Evolutionary conservation across 768 basidiomycete genomes (phyloP), one percentile per base, ranked within the genome.

Genomic region (Exsudoporus frostii): DNA sequence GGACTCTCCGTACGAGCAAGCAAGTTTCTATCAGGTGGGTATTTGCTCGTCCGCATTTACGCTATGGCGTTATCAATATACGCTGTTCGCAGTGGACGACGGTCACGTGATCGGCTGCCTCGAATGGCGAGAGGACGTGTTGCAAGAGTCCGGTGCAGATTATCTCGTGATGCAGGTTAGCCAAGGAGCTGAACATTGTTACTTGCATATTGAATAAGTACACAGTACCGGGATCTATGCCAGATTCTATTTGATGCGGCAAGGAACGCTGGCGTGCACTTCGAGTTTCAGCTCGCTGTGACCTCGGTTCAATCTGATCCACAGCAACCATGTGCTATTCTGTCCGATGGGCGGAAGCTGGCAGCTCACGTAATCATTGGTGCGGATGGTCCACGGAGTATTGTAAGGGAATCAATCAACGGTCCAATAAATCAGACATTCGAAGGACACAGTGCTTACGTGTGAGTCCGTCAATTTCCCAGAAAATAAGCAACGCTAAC

Each of bases 361-460:
- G 48, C 59, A 5, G 79, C 78, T 5, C 83, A 86, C 61, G 67
- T 85, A 32, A 68, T 86, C 45, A 74, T 86, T 17, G 84, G 81
- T 25, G 84, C 85, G 3, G 85, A 87, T 63, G 85, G 86, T 13
- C 74, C 76, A 47, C 66, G 71, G 30, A 83, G 82, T 37, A 37
- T 77, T 13, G 70, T 76, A 29, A 66, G 67, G 19, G 57, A 71
- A 20, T 61, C 77, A 3, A 60, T 76, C 30, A 66, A 64, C 4
- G 66, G 68, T 9, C 73, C 73, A 19, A 60, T 62, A 37, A 54
- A 68, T 14, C 62, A 68, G 25, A 55, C 50, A 5, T 57, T 67
- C 36, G 64, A 68, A 56, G 57, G 65, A 15, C 49, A 73, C 57
- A 74, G 73, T 33, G 68, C 77, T 64, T 84, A 81, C 61, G 74